Evolutionary conservation across 2,329 filamentous ascomycete species (phyloP).

Genomic region (Cryphonectria radicalis): DNA sequence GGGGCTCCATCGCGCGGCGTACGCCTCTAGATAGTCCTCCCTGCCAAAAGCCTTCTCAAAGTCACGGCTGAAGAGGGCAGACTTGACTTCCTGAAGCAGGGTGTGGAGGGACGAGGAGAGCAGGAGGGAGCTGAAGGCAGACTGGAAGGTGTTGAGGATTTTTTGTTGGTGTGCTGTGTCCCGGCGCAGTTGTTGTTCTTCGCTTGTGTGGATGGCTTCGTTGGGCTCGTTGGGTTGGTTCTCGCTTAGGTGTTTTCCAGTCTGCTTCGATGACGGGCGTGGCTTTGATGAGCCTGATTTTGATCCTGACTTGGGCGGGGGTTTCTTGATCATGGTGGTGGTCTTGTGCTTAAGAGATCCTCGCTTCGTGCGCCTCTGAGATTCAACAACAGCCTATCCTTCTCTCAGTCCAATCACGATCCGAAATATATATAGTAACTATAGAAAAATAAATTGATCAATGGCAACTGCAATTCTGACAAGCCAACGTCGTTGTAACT

Average conservation of each 20-base stretch:
- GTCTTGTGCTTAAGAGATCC: background rate
- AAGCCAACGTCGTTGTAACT: background rate
- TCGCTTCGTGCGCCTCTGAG: background rate
- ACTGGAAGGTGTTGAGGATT: conserved; percentile 73
- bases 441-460: background rate
- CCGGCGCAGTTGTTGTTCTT: background rate
- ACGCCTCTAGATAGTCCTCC: conserved; percentile 74
- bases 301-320: background rate
- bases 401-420: background rate
- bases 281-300: background rate
- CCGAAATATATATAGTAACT: background rate
- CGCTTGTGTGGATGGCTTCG: background rate
- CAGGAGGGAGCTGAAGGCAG: conserved; percentile 62
- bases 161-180: conserved; percentile 20
- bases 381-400: background rate
- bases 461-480: background rate
- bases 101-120: conserved; percentile 51
- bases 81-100: conserved; percentile 80
- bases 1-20: conserved; percentile 90
- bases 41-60: conserved; percentile 80
- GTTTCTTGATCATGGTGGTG: conserved; percentile 8
- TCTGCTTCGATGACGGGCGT: background rate
- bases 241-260: background rate
- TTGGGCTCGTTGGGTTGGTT: background rate
- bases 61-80: conserved; percentile 82